Percentiles rank a stretch among this genome's conserved stretches.
These are phyloP conservation scores for Trichocomaceae sp. DNA, from an alignment of 2,329 filamentous ascomycete species.

Conservation along the genomic window DNA sequence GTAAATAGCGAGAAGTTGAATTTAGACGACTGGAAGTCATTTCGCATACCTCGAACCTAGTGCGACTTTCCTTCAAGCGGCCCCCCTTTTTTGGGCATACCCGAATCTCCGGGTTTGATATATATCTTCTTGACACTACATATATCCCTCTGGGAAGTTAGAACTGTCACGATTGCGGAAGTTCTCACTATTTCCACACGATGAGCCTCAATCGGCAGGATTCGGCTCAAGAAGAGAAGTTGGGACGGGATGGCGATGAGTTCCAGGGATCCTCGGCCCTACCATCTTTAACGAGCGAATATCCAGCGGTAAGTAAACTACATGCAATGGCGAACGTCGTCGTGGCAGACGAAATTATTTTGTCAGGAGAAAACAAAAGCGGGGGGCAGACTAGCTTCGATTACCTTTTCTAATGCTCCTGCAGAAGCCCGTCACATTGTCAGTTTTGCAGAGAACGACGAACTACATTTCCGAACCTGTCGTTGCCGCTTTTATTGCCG, in stretches of 20 bases:
- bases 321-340: background rate
- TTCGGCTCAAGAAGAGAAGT: conserved; percentile 13
- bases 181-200: conserved; percentile 2
- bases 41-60: background rate
- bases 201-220: conserved; percentile 34
- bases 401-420: conserved; percentile 2
- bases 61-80: background rate
- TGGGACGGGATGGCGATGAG: conserved; percentile 18
- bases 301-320: conserved; percentile 6
- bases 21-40: conserved; percentile 7
- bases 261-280: conserved; percentile 14
- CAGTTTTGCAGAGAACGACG: conserved; percentile 22
- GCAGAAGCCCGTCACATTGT: conserved; percentile 9
- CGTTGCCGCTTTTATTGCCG: conserved; percentile 84
- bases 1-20: conserved; percentile 8
- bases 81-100: background rate
- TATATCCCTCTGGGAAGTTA: background rate
- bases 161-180: background rate
- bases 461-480: conserved; percentile 69
- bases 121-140: background rate
- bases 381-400: too few relatives aligned
- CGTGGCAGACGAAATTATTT: background rate
- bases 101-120: background rate
- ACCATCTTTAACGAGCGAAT: conserved; percentile 1
- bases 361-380: too few relatives aligned